A percentile compares a stretch with the other conserved stretches of the same genome.
These are phyloP conservation scores for Strobilomyces confusus DNA, from an alignment of 768 basidiomycete genomes.

Conservation along the genomic window DNA sequence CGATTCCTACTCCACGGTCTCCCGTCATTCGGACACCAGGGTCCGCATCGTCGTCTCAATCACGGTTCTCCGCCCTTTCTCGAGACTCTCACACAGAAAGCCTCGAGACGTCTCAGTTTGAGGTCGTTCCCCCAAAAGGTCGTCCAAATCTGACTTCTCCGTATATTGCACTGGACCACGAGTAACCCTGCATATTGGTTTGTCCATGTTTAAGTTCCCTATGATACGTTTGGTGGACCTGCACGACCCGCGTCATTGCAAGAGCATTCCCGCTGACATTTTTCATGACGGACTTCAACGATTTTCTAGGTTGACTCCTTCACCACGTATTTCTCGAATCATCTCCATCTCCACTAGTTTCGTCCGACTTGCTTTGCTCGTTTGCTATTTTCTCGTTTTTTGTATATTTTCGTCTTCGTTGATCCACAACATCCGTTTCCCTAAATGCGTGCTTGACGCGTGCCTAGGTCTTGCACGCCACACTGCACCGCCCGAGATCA, in stretches of 20 bases:
- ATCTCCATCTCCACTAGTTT: constrained; percentile 16
- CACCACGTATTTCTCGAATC: constrained; percentile 3
- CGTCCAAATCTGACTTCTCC: constrained; percentile 49
- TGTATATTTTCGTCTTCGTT: constrained; percentile 14
- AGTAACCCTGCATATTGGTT: constrained; percentile 20
- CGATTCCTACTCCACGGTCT: constrained; percentile 6
- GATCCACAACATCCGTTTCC: constrained; percentile 10
- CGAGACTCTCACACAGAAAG: constrained; percentile 31
- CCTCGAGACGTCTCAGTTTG: constrained; percentile 64
- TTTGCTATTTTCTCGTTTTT: constrained; percentile 14
- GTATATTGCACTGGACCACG: constrained; percentile 50
- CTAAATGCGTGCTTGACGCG: constrained; percentile 21
- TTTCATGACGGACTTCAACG: constrained; percentile 2
- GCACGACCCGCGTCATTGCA: constrained; percentile 11
- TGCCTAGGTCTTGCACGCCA: constrained; percentile 14
- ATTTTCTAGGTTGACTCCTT: constrained; percentile 7
- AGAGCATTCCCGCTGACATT: constrained; percentile 13
- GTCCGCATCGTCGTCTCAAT: constrained; percentile 29
- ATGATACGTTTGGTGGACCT: constrained; percentile 11
- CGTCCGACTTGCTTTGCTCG: constrained; percentile 18
- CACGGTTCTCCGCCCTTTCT: constrained; percentile 21
- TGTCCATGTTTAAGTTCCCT: constrained; percentile 15
- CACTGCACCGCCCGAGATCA: constrained; percentile 10
- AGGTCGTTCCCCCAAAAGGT: constrained; percentile 54
- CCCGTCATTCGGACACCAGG: constrained; percentile 15